Evolutionary conservation across 257 asterid genomes (phyloP), one percentile per base, ranked within the genome.

Genomic region (Solanum dulcamara): DNA sequence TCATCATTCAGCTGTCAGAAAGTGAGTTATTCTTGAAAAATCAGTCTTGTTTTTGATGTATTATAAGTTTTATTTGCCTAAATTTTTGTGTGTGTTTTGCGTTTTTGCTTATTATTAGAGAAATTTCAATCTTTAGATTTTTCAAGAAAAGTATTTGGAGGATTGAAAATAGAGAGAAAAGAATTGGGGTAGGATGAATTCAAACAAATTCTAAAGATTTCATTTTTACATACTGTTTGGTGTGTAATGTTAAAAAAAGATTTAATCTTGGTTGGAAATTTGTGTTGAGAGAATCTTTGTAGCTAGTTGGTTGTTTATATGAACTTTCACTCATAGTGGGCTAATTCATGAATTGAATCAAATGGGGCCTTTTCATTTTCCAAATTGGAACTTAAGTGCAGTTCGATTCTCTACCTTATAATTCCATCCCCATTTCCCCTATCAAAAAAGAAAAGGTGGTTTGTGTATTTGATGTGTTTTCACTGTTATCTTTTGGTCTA

Each of bases 1-100:
- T 59, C 92, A 40, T 62, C 83, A 92, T 71, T 87, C 93, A 14
- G 42, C 91, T 80, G 90, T 74, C 83, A 81, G 48, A 89, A 88
- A 85, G 98, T 92, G 86, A 70, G 90, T 67, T 35, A 20, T 37
- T 20, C 35, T 64, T 30, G 2, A 66, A 30, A 30, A 33, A 28
- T 14, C n/a, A 66, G 1, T 30, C 22, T 64, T 64, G 18, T 14
- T 66, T 67, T 17, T 68, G 17, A 68, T 68, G 77, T 68, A 32
- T 74, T 42, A 14, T 10, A 24, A 14, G 24, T 26, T 42, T 24
- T 42, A 75, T 44, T 46, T 11, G 42, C n/a, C 18, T 77, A 17
- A 26, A 2, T 26, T 77, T 77, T 77, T 20, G 3, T 48, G 82
- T 38, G 60, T 44, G 4, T 10, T 14, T 75, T 26, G 17, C 1